Conservation (phyloP, 495 filamentous ascomycete species). For the Penicillium bovifimosum region DNA sequence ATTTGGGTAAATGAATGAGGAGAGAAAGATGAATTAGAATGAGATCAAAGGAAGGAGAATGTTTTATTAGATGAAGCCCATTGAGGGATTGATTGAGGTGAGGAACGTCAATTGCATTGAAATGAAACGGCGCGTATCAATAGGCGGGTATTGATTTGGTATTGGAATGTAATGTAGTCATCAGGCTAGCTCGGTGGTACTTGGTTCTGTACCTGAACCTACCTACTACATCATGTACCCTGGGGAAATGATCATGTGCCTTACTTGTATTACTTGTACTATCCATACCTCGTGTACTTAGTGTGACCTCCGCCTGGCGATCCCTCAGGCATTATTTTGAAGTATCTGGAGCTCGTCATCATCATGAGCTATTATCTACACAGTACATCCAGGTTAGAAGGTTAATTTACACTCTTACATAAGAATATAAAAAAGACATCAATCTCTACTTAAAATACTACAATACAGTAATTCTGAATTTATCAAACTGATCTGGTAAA, state of each 20-base stretch:
- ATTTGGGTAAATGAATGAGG: background rate
- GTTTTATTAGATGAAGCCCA: background rate
- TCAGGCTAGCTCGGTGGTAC: background rate
- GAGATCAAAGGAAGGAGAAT: slow-evolving; percentile 1
- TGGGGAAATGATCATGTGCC: no score
- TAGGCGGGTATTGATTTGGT: slow-evolving; percentile 4
- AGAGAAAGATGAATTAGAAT: background rate
- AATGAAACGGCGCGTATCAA: slow-evolving; percentile 2
- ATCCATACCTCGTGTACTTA: background rate
- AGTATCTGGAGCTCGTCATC: slow-evolving; percentile 1
- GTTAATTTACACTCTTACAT: background rate
- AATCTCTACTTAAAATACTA: no score
- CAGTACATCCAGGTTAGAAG: background rate
- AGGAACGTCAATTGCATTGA: background rate
- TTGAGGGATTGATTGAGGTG: background rate
- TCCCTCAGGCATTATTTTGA: background rate
- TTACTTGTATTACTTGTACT: background rate
- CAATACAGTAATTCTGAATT: no score
- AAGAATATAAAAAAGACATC: background rate
- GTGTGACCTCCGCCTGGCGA: background rate
- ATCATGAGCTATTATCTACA: background rate
- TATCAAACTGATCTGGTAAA: no score
- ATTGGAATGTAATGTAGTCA: background rate
- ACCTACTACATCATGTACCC: background rate
- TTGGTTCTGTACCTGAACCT: background rate